Evolutionary conservation across 202 grass and related monocot genomes (phyloP), one percentile per base, ranked within the genome.

Genomic region (Eragrostis tef): DNA sequence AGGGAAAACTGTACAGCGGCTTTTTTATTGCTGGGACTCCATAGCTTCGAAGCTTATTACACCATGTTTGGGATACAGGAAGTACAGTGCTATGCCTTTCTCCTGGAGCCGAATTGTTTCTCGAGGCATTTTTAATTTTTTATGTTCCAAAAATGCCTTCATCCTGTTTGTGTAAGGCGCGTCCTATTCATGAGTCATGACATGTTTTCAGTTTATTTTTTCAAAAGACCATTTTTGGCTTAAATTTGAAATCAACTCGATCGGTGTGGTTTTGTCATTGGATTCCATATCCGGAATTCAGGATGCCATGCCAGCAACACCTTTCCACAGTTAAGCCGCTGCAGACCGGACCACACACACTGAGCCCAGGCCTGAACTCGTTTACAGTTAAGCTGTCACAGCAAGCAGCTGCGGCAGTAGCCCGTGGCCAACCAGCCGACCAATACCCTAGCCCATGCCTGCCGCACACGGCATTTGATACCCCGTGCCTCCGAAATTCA

Each of bases 371-470:
- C 22, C 13, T 13, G 58, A 27, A 61, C 58, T 61, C 11, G 22
- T 11, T 26, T 61, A 27, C 58, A 61, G 58, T 61, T 61, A 61
- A 61, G 58, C 58, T 26, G 58, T 61, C 58, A 24, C 22, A 24
- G 58, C 58, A 61, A 61, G 56, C 58, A 61, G 58, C 4, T 61
- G 22, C 58, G 26, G 58, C 11, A 26, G 58, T 5, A 15, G 20
- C 53, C 19, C n/a, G 19, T 56, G 17, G 51, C 51, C 51, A 53
- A 60, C 21, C 54, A 20, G n/a, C 54, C 54, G 21, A 4, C 10
- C 58, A 61, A 61, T 61, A 5, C 22, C 22, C 58, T 25, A 25
- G 53, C 74, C 51, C 59, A 81, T 64, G 34, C 29, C 22, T 29
- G 50, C 70, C 48, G 11, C 27, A 9, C 51, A 53, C 51, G n/a